These are phyloP conservation scores for Cryphonectria radicalis DNA, from an alignment of 2,329 filamentous ascomycete species.

Conservation along the genomic window DNA sequence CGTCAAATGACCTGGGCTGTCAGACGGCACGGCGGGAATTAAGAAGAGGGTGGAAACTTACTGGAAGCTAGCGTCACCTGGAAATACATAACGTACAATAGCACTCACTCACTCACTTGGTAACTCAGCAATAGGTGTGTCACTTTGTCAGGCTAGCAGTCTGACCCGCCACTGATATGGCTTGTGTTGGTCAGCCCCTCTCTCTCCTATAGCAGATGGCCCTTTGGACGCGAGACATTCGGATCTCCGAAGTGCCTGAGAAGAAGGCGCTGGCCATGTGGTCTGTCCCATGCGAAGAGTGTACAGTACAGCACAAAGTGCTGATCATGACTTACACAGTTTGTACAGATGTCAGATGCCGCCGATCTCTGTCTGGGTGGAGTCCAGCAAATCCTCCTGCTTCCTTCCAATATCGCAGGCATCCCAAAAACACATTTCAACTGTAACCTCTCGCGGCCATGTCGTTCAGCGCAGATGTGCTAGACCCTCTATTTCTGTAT, in stretches of 20 bases:
- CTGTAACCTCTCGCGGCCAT: background rate
- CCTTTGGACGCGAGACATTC: background rate
- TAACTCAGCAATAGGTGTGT: background rate
- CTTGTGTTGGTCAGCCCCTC: background rate
- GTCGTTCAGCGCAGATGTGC: background rate
- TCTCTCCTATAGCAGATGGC: background rate
- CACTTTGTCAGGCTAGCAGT: background rate
- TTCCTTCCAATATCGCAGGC: slow-evolving; percentile 23
- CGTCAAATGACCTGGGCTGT: background rate
- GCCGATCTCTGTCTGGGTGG: slow-evolving; percentile 7
- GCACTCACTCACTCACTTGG: background rate
- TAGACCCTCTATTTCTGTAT: background rate
- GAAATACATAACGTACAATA: background rate
- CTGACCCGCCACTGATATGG: slow-evolving; percentile 2
- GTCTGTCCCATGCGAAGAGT: background rate
- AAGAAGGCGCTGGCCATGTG: background rate
- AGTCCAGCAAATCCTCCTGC: slow-evolving; percentile 23
- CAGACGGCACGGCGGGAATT: background rate
- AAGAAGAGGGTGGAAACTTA: background rate
- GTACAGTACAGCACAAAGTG: background rate
- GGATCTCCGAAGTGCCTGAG: background rate
- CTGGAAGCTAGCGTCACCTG: background rate
- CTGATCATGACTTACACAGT: background rate
- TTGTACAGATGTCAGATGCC: background rate
- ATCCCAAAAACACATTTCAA: background rate